phyloP scores from a whole-genome alignment of 441 rosid genomes.

The Kokia cookei region DNA sequence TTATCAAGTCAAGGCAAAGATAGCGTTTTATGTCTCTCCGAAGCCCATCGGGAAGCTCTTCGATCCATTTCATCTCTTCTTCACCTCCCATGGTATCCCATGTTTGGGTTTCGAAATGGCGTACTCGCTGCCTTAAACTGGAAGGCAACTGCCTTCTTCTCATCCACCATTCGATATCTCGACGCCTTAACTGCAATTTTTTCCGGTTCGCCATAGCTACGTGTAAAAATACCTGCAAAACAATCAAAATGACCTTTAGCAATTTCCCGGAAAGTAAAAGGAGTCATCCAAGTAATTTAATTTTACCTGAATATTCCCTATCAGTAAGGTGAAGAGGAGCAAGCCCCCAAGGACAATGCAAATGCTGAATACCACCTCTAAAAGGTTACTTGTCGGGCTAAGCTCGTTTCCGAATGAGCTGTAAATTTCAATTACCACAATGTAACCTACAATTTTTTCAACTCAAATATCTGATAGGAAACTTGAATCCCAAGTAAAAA shows the following conservation, averaged over 20 bases:
- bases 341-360: constrained; percentile 57
- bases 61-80: constrained; percentile 53
- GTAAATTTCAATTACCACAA: constrained; percentile 6
- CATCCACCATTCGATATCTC: constrained; percentile 89
- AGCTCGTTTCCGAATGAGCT: constrained; percentile 67
- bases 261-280: neutral
- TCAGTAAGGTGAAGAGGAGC: constrained; percentile 59
- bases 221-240: constrained; percentile 48
- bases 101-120: constrained; percentile 55
- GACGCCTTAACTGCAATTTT: constrained; percentile 56
- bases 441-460: neutral
- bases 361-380: constrained; percentile 62
- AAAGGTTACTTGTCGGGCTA: constrained; percentile 49
- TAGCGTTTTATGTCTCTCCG: constrained; percentile 72
- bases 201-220: constrained; percentile 57
- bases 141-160: constrained; percentile 68
- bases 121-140: constrained; percentile 49
- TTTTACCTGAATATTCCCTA: constrained; percentile 71
- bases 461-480: neutral
- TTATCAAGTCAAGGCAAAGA: constrained; percentile 66
- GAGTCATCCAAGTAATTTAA: neutral
- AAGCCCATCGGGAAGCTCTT: constrained; percentile 72
- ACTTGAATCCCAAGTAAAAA: too few relatives aligned
- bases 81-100: constrained; percentile 60
- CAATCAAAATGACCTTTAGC: neutral